A percentile compares a stretch with the other conserved stretches of the same genome.
phyloP scores from a whole-genome alignment of 2,329 filamentous ascomycete genomes.

The Fusarium subtropicale region DNA sequence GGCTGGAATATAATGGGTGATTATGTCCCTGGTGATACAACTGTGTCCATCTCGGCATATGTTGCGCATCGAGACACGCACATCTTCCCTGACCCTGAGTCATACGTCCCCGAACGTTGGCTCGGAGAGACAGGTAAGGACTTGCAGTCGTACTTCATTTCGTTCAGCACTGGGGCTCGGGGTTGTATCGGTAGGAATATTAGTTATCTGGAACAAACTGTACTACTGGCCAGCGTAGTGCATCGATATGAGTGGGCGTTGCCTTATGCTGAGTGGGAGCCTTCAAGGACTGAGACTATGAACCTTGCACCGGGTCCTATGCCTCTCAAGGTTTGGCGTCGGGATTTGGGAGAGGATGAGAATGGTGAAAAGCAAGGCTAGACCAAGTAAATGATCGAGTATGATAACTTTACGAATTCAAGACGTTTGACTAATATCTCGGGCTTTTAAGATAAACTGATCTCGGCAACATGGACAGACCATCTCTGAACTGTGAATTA shows the following conservation, averaged over 20 bases:
- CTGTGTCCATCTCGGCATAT: conserved; percentile 54
- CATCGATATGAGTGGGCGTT: conserved; percentile 56
- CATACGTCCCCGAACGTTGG: conserved; percentile 57
- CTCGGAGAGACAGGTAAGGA: conserved; percentile 51
- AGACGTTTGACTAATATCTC: neutral
- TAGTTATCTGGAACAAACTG: conserved; percentile 59
- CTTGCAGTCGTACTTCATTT: conserved; percentile 54
- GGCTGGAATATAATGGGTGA: conserved; percentile 49
- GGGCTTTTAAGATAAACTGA: neutral
- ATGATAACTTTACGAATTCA: neutral
- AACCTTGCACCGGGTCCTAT: conserved; percentile 38
- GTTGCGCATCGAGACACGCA: conserved; percentile 55
- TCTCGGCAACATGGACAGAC: neutral
- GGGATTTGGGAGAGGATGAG: conserved; percentile 25
- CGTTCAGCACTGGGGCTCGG: conserved; percentile 57
- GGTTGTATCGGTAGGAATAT: conserved; percentile 58
- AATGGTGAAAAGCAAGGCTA: conserved; percentile 25
- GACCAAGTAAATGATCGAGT: neutral
- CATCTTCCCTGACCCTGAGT: conserved; percentile 55
- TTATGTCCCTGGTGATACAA: conserved; percentile 53
- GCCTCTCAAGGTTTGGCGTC: conserved; percentile 43
- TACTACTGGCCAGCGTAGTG: conserved; percentile 57
- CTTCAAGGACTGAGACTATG: conserved; percentile 39
- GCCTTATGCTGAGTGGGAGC: conserved; percentile 35
- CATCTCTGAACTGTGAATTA: neutral